A percentile compares a stretch with the other conserved stretches of the same genome.
Evolutionary conservation across 2,329 filamentous ascomycete species (phyloP).

Genomic region (Xylariaceae sp.): DNA sequence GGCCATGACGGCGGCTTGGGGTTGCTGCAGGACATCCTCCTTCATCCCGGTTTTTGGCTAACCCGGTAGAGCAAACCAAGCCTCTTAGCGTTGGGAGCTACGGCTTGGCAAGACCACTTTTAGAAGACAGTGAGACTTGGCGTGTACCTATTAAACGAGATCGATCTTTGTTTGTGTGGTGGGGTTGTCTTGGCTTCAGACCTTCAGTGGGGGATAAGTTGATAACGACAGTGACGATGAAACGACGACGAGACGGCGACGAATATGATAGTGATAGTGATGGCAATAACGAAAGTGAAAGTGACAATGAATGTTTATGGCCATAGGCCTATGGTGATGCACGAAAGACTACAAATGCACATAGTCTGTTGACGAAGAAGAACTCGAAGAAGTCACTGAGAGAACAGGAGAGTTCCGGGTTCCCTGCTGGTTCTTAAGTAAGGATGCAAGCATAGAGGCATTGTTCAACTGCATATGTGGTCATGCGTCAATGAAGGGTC

Average conservation of each 20-base stretch:
- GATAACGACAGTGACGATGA: too few relatives aligned
- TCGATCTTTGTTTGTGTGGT: not conserved
- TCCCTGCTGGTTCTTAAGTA: not conserved
- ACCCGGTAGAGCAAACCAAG: not conserved
- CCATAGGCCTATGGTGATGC: not conserved
- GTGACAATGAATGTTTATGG: not conserved
- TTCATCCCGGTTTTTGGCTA: slow-evolving; percentile 14
- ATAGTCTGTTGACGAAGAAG: not conserved
- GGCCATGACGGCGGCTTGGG: slow-evolving; percentile 20
- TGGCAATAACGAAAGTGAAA: not conserved
- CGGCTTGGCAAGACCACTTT: slow-evolving; percentile 12
- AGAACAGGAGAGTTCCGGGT: not conserved
- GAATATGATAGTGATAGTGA: not conserved
- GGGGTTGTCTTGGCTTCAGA: not conserved
- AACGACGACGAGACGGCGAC: not conserved
- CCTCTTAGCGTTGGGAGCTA: slow-evolving; percentile 12
- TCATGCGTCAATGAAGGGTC: not conserved
- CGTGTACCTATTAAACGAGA: not conserved
- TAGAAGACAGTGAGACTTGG: not conserved
- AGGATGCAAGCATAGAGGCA: not conserved
- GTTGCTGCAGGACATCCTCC: slow-evolving; percentile 10
- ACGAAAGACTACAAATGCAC: not conserved
- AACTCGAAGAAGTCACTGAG: not conserved
- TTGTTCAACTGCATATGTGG: too few relatives aligned
- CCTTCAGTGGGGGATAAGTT: too few relatives aligned